These are phyloP conservation scores for Chlorociboria aeruginascens DNA, from an alignment of 495 filamentous ascomycete species.

Conservation along the genomic window DNA sequence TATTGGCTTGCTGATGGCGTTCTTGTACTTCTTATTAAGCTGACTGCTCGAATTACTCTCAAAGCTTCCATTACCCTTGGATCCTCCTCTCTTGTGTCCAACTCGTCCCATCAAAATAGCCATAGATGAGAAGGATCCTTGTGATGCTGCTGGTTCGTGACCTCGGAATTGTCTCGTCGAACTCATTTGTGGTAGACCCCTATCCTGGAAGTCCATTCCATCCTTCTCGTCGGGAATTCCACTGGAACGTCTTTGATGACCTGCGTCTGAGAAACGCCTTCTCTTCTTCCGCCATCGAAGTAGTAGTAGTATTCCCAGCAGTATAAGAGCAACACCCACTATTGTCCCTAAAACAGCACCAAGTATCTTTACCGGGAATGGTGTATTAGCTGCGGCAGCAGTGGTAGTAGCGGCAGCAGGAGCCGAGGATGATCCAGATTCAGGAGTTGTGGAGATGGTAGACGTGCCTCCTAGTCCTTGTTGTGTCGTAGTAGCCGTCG, in stretches of 20 bases:
- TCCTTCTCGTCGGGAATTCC: conserved; percentile 35
- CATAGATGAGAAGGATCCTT: conserved; percentile 41
- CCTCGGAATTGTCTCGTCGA: conserved; percentile 29
- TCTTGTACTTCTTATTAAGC: conserved; percentile 40
- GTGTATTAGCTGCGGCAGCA: conserved; percentile 6
- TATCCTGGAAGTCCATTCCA: conserved; percentile 36
- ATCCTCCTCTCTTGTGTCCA: conserved; percentile 28
- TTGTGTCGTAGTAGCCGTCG: conserved; percentile 25
- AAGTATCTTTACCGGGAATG: conserved; percentile 40
- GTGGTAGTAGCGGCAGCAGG: conserved; percentile 21
- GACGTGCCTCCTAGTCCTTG: conserved; percentile 25
- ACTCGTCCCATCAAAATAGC: conserved; percentile 41
- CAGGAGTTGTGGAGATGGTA: conserved; percentile 24
- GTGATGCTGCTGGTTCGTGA: conserved; percentile 33
- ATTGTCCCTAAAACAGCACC: conserved; percentile 72
- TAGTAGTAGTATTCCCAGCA: conserved; percentile 56
- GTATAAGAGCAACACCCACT: conserved; percentile 54
- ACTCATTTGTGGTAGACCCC: conserved; percentile 31
- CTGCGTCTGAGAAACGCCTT: conserved; percentile 32
- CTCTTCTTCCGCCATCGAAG: conserved; percentile 44
- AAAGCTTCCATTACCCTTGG: conserved; percentile 30
- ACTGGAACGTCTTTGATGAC: conserved; percentile 36
- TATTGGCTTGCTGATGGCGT: conserved; percentile 41
- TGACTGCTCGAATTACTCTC: conserved; percentile 36
- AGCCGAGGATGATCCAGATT: conserved; percentile 29